Conservation (phyloP, 2,329 filamentous ascomycete genomes). For the Zasmidium citrigriseum region DNA sequence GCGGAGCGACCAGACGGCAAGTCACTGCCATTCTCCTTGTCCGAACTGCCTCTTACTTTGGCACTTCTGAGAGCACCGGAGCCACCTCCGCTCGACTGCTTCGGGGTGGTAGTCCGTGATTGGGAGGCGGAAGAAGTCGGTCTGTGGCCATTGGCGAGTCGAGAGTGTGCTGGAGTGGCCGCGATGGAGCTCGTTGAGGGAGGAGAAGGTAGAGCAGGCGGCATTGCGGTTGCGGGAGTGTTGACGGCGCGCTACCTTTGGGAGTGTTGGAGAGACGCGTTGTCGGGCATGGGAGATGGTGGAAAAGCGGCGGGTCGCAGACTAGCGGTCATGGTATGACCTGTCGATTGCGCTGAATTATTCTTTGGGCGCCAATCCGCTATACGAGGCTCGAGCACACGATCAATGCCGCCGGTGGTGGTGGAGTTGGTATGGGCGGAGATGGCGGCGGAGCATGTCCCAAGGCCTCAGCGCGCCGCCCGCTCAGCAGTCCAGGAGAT, state of each 20-base stretch:
- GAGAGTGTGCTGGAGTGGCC: not conserved
- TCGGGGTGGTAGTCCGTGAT: conserved; percentile 20
- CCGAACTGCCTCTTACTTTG: conserved; percentile 28
- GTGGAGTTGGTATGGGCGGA: no score
- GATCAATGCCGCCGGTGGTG: not conserved
- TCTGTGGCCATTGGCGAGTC: conserved; percentile 8
- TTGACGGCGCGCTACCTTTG: not conserved
- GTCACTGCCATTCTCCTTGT: conserved; percentile 27
- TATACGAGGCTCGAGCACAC: not conserved
- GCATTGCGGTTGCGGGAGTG: conserved; percentile 9
- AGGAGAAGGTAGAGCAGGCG: conserved; percentile 11
- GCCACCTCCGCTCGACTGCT: conserved; percentile 13
- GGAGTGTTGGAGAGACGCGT: not conserved
- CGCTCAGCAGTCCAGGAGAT: not conserved
- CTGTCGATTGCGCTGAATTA: not conserved
- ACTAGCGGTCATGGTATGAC: not conserved
- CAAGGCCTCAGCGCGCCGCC: not conserved
- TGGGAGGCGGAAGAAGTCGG: conserved; percentile 14
- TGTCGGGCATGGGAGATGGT: not conserved
- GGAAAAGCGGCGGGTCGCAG: not conserved
- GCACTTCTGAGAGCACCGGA: conserved; percentile 19
- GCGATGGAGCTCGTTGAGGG: conserved; percentile 7
- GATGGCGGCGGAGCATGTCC: no score
- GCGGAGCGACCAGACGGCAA: conserved; percentile 6
- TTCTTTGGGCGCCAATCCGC: not conserved